phyloP scores from a whole-genome alignment of 2,329 filamentous ascomycete genomes.

The Stylonectria norvegica region DNA sequence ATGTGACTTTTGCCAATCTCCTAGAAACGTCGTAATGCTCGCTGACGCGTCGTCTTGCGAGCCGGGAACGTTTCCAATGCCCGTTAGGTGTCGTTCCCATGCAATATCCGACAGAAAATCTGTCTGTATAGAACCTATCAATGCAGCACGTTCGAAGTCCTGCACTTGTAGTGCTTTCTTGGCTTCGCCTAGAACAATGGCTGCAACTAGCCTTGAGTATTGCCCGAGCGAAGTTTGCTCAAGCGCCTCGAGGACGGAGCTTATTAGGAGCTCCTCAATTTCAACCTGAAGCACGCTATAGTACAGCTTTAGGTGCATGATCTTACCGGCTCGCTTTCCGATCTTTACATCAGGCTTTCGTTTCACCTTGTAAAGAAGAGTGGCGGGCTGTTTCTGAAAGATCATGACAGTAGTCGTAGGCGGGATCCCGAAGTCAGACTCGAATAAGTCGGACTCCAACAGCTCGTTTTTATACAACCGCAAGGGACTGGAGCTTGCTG shows the following conservation, averaged over 20 bases:
- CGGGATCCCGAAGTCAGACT: slow-evolving; percentile 57
- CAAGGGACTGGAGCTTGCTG: slow-evolving; percentile 71
- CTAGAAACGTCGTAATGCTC: slow-evolving; percentile 28
- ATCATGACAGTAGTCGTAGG: slow-evolving; percentile 57
- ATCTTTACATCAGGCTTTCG: slow-evolving; percentile 46
- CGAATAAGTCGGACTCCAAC: slow-evolving; percentile 65
- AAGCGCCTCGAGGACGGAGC: slow-evolving; percentile 41
- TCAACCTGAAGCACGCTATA: slow-evolving; percentile 78
- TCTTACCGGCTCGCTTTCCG: slow-evolving; percentile 33
- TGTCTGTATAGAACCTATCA: slow-evolving; percentile 52
- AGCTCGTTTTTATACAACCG: slow-evolving; percentile 70
- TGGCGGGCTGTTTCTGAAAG: slow-evolving; percentile 78
- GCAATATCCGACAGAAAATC: slow-evolving; percentile 42
- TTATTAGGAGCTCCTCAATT: slow-evolving; percentile 51
- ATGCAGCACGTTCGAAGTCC: slow-evolving; percentile 54
- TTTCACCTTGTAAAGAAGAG: slow-evolving; percentile 74
- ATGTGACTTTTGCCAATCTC: slow-evolving; percentile 32
- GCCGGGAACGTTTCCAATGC: slow-evolving; percentile 42
- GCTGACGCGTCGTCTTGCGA: slow-evolving; percentile 32
- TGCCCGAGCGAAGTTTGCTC: slow-evolving; percentile 39
- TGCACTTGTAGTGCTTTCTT: slow-evolving; percentile 43
- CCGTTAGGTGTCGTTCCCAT: slow-evolving; percentile 50
- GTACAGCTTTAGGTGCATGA: slow-evolving; percentile 65
- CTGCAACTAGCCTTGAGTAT: slow-evolving; percentile 46
- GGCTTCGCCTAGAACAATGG: slow-evolving; percentile 43